Base-by-base conservation (phyloP, 495 filamentous ascomycete genomes). In the Aspergillus ostianus region DNA sequence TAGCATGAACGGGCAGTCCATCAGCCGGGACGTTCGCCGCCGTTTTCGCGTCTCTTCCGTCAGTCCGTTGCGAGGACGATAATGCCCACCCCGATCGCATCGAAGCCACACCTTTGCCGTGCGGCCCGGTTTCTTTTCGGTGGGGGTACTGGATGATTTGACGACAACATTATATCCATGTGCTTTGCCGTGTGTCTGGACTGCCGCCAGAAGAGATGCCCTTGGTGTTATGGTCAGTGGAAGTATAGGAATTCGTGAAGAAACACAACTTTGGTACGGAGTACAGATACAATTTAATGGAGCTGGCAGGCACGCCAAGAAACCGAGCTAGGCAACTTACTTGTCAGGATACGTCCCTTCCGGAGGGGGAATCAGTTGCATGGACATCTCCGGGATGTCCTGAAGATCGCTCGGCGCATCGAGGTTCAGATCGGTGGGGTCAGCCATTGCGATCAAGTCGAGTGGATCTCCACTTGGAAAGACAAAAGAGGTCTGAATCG, bases 71-170 rank as follows among this genome's bases (percentile, higher is more conserved):
- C 77, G 76, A 4, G 77, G 76, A 19, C 77, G 76, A 59, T 80
- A 80, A 48, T 78, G 75, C n/a, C 77, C 77, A 47, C 77, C 77
- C n/a, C 77, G 76, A 64, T 80, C 77, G 66, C 77, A 80, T 19
- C 77, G 75, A 51, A 80, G 61, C 77, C 77, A 80, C 4, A 80
- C 69, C 51, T 80, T 80, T 29, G 75, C 74, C 0, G 75, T 78
- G 5, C 77, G 75, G 29, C 76, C 75, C 1, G 77, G 76, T 49
- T 80, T 80, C 65, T 80, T 78, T 55, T 79, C 75, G 9, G 74
- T 79, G 2, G 77, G 76, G 0, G 70, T 77, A 56, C 76, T 79
- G 20, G 77, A 80, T 18, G 77, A 78, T 48, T 80, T 80, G 52
- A 80, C 74, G 5, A 79, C 77, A 36, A 80, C 73, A 64, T 78